Evolutionary conservation across 805 yeast species (phyloP), one percentile per base, ranked within the genome.

Genomic region (Babjeviella inositovora): DNA sequence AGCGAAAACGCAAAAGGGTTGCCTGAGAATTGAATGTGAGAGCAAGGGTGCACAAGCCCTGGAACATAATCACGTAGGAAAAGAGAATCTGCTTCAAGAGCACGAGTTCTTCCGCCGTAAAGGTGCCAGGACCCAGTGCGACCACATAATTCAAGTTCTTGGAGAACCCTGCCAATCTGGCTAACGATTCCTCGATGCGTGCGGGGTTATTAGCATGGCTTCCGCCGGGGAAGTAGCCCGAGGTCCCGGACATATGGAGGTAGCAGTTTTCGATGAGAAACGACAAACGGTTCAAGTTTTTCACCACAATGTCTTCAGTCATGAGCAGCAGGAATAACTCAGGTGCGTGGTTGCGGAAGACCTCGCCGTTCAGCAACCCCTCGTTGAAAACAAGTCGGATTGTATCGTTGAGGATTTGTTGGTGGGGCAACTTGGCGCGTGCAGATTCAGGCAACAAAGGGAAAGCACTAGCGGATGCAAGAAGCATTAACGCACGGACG

Each of bases 211-310:
- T 35, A 5, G 35, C 41, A 20, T 35, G 28, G n/a, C n/a, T n/a
- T n/a, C n/a, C n/a, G n/a, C n/a, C n/a, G n/a, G n/a, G n/a, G n/a
- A n/a, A n/a, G n/a, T n/a, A n/a, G n/a, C n/a, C n/a, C n/a, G n/a
- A n/a, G n/a, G n/a, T n/a, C n/a, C n/a, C n/a, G 7, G 7, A 9
- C 7, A 37, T 31, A 4, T 25, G 22, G n/a, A 30, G 25, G 14
- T 51, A 36, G 25, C 45, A 48, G 8, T 41, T 42, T 26, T 60
- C 63, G 18, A 61, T 32, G 3, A 70, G 32, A 21, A 54, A 50
- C 0, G 75, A 55, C 11, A 70, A 30, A 21, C 57, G 47, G 35
- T 55, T 67, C 20, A 69, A 33, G 31, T 66, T 66, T 26, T 56
- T 61, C 14, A 61, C 28, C 2, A 56, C 55, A n/a, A n/a, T 0